A percentile compares a stretch with the other conserved stretches of the same genome.
phyloP scores from a whole-genome alignment of 345 rosid species.

The Moricandia arvensis region DNA sequence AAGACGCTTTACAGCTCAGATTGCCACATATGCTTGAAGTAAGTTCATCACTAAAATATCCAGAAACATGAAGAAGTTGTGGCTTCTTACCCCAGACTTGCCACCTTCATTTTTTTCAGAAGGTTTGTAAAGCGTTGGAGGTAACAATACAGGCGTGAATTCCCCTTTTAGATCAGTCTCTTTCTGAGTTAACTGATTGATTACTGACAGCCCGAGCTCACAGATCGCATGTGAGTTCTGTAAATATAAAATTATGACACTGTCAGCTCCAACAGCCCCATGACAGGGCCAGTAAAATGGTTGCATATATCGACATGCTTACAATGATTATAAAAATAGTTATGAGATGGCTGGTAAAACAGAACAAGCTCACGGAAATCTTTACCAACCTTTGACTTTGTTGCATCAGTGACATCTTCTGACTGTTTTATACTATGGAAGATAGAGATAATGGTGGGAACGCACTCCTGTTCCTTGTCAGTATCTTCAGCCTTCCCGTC shows the following conservation, averaged over 20 bases:
- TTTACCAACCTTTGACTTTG: constrained; percentile 71
- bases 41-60: neutral
- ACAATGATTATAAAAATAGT: constrained; percentile 3
- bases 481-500: constrained; percentile 66
- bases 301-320: neutral
- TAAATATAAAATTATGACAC: constrained; percentile 27
- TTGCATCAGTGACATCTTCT: constrained; percentile 67
- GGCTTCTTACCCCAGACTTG: constrained; percentile 53
- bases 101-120: constrained; percentile 59
- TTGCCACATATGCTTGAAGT: constrained; percentile 1
- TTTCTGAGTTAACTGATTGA: constrained; percentile 53
- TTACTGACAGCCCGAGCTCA: constrained; percentile 80
- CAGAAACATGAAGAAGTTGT: neutral
- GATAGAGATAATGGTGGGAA: constrained; percentile 49
- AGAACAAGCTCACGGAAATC: constrained; percentile 17
- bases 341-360: neutral
- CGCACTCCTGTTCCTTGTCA: constrained; percentile 57
- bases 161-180: constrained; percentile 46
- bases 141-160: constrained; percentile 52
- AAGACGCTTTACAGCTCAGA: constrained; percentile 7
- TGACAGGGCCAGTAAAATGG: neutral
- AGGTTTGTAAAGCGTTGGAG: constrained; percentile 60
- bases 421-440: constrained; percentile 65
- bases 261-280: constrained; percentile 26
- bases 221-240: constrained; percentile 92